phyloP scores from a whole-genome alignment of 208 protist species.

The Phytomonas sp. region DNA sequence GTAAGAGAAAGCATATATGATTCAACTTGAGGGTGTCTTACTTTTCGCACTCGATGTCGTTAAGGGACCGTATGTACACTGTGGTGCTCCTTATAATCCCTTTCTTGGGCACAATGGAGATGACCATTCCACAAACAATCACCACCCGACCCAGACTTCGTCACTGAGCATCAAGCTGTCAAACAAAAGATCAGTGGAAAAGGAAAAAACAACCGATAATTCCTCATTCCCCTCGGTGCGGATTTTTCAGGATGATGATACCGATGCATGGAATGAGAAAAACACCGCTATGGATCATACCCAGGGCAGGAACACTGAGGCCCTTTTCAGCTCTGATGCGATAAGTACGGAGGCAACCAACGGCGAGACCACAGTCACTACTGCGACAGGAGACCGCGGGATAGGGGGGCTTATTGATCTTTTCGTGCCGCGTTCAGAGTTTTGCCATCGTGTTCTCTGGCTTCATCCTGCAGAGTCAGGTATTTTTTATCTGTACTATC shows the following conservation, averaged over 20 bases:
- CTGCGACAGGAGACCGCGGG: neutral
- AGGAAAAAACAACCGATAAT: neutral
- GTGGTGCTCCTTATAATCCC: conserved; percentile 41
- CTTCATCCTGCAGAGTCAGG: conserved; percentile 59
- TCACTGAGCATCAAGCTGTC: neutral
- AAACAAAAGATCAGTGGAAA: neutral
- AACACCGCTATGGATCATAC: neutral
- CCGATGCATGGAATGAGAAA: neutral
- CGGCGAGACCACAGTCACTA: neutral
- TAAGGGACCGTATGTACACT: conserved; percentile 73
- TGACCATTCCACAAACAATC: neutral
- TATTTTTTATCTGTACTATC: conserved; percentile 70
- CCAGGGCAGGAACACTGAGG: neutral
- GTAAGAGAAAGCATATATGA: conserved; percentile 1
- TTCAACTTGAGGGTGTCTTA: conserved; percentile 49
- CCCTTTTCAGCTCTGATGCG: neutral
- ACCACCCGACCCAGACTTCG: neutral
- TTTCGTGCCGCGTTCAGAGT: conserved; percentile 74
- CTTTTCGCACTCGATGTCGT: conserved; percentile 79
- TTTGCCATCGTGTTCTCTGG: conserved; percentile 64
- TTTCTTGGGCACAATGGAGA: conserved; percentile 1
- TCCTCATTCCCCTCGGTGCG: neutral
- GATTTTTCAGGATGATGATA: conserved; percentile 4
- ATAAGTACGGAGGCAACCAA: neutral
- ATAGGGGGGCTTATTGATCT: conserved; percentile 56